phyloP scores from a whole-genome alignment of 371 early-diverging fungal genomes.

The Mucor indicus region DNA sequence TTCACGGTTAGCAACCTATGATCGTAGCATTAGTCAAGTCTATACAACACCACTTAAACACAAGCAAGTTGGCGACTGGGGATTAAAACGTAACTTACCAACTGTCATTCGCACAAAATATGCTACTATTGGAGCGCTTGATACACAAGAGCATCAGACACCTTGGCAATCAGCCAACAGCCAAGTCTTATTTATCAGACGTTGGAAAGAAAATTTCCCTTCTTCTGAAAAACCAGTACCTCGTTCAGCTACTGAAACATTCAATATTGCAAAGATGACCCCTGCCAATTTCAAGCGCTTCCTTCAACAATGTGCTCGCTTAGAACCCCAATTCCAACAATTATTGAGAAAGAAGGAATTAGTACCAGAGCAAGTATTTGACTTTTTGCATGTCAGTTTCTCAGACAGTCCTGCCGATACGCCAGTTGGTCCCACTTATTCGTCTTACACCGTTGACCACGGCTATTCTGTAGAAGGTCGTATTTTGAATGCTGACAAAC shows the following conservation, averaged over 20 bases:
- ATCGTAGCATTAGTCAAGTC: constrained; percentile 68
- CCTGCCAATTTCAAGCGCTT: constrained; percentile 60
- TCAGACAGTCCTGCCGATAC: constrained; percentile 9
- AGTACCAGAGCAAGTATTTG: constrained; percentile 37
- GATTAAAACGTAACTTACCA: constrained; percentile 74
- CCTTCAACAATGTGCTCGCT: constrained; percentile 46
- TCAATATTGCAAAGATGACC: constrained; percentile 55
- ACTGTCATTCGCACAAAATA: constrained; percentile 58
- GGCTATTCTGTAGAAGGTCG: constrained; percentile 62
- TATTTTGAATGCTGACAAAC: constrained; percentile 45
- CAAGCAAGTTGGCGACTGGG: constrained; percentile 72
- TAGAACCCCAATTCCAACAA: constrained; percentile 53
- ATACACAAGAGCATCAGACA: constrained; percentile 72
- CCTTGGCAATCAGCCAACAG: constrained; percentile 64
- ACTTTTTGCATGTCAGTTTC: constrained; percentile 24
- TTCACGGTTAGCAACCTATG: constrained; percentile 72
- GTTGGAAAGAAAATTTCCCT: constrained; percentile 74
- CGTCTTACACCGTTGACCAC: too few species aligned
- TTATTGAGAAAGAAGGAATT: constrained; percentile 32
- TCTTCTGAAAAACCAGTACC: constrained; percentile 52
- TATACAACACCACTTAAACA: constrained; percentile 59
- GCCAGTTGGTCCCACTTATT: constrained; percentile 8
- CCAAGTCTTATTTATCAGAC: constrained; percentile 51
- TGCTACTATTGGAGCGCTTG: constrained; percentile 61
- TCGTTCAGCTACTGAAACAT: constrained; percentile 37